Base-by-base conservation (phyloP, 306 rosid species). In the Castanea mollissima region DNA sequence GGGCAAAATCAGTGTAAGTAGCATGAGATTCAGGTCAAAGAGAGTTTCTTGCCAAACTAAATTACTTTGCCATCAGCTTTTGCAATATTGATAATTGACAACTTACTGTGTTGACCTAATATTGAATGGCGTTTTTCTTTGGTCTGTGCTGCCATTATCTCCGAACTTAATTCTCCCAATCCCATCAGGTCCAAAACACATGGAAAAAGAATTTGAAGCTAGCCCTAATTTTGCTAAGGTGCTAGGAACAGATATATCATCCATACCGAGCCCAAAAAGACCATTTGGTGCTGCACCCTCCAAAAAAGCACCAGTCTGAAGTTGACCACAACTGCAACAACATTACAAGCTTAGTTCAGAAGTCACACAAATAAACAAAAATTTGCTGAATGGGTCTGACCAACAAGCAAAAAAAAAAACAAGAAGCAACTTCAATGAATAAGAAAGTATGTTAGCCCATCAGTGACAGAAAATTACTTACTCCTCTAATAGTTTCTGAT, bases 261-360 rank as follows among this genome's bases (percentile, higher is more conserved):
- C 75, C 88, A 94, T 86, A 23, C 99, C 99, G 60, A 94, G 95
- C 73, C 99, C 99, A 62, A 93, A 76, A 44, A 96, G 76, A 79
- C 99, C 99, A 63, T 93, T 88, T 3, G 98, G 98, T 55, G 98
- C 99, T 55, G 90, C 98, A 46, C 89, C 86, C 0, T 38, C 34
- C 71, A 89, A 75, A 83, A 96, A 93, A 59, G 83, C 56, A 77
- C 99, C 99, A 8, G 92, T 91, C 83, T 91, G 96, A 71, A 72
- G 84, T 88, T 80, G 89, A 31, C 99, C 98, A 78, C 99, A 96
- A 18, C 98, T 96, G 93, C 90, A 84, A 64, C 65, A 74, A 34
- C 73, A 67, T 31, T 71, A 25, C 52, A 41, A 18, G 55, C 49
- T 46, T 15, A 58, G 72, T 76, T 83, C 72, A 41, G 21, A 88